Conservation (phyloP, 306 rosid genomes). For the Prunus persica region Prunus_persica_NCBIv2 NC_034011.1:26090501-26091000, state of each 20-base stretch:
- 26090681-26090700: constrained; percentile 6
- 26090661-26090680: neutral
- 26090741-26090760: constrained; percentile 87
- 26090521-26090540: constrained; percentile 78
- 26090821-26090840: constrained; percentile 67
- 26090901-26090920: constrained; percentile 86
- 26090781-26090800: constrained; percentile 65
- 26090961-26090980: neutral
- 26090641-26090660: neutral
- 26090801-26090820: constrained; percentile 51
- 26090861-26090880: constrained; percentile 95
- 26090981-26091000: neutral
- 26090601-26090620: constrained; percentile 61
- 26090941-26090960: constrained; percentile 87
- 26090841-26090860: constrained; percentile 97
- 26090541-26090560: constrained; percentile 62
- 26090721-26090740: constrained; percentile 85
- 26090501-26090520: constrained; percentile 95
- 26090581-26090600: constrained; percentile 78
- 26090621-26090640: neutral
- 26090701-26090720: constrained; percentile 84
- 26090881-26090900: constrained; percentile 94
- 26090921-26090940: constrained; percentile 86
- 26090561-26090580: constrained; percentile 55
- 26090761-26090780: constrained; percentile 90